Conservation (phyloP, 2,329 filamentous ascomycete species). For the Magnaporthiopsis poae region DNA sequence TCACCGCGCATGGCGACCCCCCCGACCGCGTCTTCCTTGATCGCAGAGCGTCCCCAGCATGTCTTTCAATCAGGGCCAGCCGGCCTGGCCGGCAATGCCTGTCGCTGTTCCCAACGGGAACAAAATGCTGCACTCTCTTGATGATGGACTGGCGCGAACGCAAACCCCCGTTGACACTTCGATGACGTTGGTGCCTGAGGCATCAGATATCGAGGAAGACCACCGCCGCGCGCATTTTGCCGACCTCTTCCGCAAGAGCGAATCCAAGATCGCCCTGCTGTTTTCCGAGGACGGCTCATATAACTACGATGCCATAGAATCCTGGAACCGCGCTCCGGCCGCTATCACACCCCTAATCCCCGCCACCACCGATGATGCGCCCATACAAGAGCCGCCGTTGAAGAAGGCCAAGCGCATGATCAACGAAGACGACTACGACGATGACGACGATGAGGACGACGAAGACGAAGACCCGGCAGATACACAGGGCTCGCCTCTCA, state of each 20-base stretch:
- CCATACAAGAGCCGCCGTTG: constrained; percentile 49
- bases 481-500: constrained; percentile 32
- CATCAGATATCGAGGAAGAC: constrained; percentile 58
- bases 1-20: constrained; percentile 45
- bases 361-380: constrained; percentile 48
- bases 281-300: constrained; percentile 53
- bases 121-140: constrained; percentile 46
- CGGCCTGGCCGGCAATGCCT: constrained; percentile 53
- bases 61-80: constrained; percentile 50
- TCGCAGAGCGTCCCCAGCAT: constrained; percentile 31
- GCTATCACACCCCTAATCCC: constrained; percentile 34
- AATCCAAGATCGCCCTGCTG: constrained; percentile 66
- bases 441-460: constrained; percentile 70
- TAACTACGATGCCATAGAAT: constrained; percentile 42
- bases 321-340: constrained; percentile 32
- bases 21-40: constrained; percentile 37
- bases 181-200: constrained; percentile 48
- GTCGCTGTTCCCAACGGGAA: constrained; percentile 37
- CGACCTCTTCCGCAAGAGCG: constrained; percentile 65
- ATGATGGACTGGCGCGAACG: constrained; percentile 47
- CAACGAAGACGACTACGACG: constrained; percentile 76
- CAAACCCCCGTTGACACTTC: constrained; percentile 41
- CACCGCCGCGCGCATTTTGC: constrained; percentile 64
- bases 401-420: constrained; percentile 72
- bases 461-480: constrained; percentile 53